These are phyloP conservation scores for Adansonia madagascariensis DNA, from an alignment of 441 rosid genomes.

Conservation along the genomic window DNA sequence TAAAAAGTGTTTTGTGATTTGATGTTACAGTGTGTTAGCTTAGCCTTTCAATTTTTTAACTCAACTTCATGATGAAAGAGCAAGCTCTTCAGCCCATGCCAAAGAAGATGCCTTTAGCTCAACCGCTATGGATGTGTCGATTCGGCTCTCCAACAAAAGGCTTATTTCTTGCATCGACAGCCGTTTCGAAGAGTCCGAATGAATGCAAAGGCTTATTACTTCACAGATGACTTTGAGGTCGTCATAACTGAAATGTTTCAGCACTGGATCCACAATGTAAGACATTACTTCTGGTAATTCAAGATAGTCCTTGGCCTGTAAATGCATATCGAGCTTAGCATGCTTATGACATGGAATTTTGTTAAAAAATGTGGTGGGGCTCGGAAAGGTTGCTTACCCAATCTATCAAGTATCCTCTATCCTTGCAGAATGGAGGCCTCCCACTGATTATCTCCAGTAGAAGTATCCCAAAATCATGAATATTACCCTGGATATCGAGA, in stretches of 20 bases:
- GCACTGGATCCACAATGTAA: conserved; percentile 86
- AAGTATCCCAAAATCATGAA: conserved; percentile 83
- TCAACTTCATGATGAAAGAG: conserved; percentile 61
- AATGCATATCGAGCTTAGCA: conserved; percentile 8
- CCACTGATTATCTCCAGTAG: conserved; percentile 89
- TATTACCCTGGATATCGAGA: conserved; percentile 80
- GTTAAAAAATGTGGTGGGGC: conserved; percentile 33
- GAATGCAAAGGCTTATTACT: conserved; percentile 63
- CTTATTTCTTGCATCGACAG: conserved; percentile 73
- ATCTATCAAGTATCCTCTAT: conserved; percentile 80
- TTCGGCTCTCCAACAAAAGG: conserved; percentile 64
- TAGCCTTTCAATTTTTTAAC: too few species aligned
- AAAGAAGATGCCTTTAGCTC: conserved; percentile 86
- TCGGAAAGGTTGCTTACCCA: conserved; percentile 61
- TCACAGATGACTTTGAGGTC: conserved; percentile 83
- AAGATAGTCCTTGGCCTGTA: conserved; percentile 87
- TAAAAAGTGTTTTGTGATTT: conserved; percentile 34
- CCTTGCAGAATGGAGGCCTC: conserved; percentile 85
- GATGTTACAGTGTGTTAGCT: conserved; percentile 46
- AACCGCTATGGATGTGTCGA: conserved; percentile 69
- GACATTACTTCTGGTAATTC: conserved; percentile 82
- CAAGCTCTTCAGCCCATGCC: conserved; percentile 95
- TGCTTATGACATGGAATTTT: neutral
- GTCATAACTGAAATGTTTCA: conserved; percentile 75
- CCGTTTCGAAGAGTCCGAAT: conserved; percentile 56